Base-by-base conservation (phyloP, 169 alveolate species). In the Plasmodium coatneyi region DNA sequence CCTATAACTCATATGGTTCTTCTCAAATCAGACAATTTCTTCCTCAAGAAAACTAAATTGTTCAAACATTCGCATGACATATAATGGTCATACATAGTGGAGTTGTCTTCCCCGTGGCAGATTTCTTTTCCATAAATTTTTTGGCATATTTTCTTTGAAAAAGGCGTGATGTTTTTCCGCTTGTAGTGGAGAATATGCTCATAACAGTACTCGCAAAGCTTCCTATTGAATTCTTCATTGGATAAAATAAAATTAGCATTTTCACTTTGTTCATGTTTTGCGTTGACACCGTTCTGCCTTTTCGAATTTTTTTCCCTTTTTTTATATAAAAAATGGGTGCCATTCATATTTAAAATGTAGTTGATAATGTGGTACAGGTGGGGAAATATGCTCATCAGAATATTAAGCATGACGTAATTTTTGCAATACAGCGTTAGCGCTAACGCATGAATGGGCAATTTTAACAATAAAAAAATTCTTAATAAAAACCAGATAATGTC, bases 401-500 rank as follows among this genome's bases (percentile, higher is more conserved):
- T 91, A 25, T 91, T 91, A 22, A 91, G 30, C 41, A 91, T 32
- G 12, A 91, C 66, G 82, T 91, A 91, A 91, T 91, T 91, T 91
- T 91, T 91, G 28, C 95, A 91, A 56, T 91, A 91, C 72, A 91
- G 22, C 34, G 60, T 71, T 81, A 91, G 71, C 12, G 95, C 95
- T 22, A 91, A 60, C n/a, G 84, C 83, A 91, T 91, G 95, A n/a
- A 91, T 34, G 1, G 95, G 95, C 36, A 91, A 56, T 60, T 91
- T 91, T 71, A 91, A 82, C 39, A 91, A 71, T 28, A 91, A 22
- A 71, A 91, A 91, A 46, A 91, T 71, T 91, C 92, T 80, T 81
- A 91, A 28, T 46, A 91, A 80, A 91, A 91, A 91, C 95, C 95
- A 91, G 32, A 91, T 43, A 5, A 91, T 91, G 54, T 91, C 95